Base-by-base conservation (phyloP, 805 yeast genomes). In the Dipodascus albidus region DNA sequence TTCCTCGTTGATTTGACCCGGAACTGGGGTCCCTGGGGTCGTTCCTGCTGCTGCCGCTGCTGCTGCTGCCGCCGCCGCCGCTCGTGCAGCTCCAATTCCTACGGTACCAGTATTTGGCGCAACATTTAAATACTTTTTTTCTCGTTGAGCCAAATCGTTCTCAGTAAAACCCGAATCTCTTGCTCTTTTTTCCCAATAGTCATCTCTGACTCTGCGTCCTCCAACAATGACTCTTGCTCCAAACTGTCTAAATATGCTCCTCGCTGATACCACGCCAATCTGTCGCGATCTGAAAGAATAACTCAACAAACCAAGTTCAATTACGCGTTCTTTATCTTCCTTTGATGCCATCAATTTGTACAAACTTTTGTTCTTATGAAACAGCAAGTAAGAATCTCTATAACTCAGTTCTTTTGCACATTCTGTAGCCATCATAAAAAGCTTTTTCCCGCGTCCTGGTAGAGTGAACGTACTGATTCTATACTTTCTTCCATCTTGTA, bases 311-410 rank as follows among this genome's bases (percentile, higher is more conserved):
- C 65, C 64, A 47, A 62, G 53, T 2, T 63, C 61, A n/a, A 62
- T 67, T 48, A 77, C 54, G 49, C 71, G 70, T 48, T 67, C 65
- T 50, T 67, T 64, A 44, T 75, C 77, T 23, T 62, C 65, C 2
- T 69, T 74, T 11, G 64, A 59, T 1, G 74, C 70, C 9, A 59
- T 57, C 22, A 69, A 58, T 49, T 74, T 73, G 52, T 60, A 65
- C 15, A 78, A 60, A 17, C 70, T 67, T 54, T 67, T 66, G 58
- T 69, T 65, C 53, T 67, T 62, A 51, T 70, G 66, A 58, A 80
- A 75, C 56, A 83, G 69, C 1, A 80, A 66, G 60, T 78, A 80
- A 42, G 80, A 75, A 59, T 79, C 83, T 53, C 78, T 67, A 62
- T 71, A 67, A 44, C 68, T 63, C 50, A 78, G 63, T 22, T 68